Conservation (phyloP, 805 yeast species). For the Middelhovenomyces tepae region DNA sequence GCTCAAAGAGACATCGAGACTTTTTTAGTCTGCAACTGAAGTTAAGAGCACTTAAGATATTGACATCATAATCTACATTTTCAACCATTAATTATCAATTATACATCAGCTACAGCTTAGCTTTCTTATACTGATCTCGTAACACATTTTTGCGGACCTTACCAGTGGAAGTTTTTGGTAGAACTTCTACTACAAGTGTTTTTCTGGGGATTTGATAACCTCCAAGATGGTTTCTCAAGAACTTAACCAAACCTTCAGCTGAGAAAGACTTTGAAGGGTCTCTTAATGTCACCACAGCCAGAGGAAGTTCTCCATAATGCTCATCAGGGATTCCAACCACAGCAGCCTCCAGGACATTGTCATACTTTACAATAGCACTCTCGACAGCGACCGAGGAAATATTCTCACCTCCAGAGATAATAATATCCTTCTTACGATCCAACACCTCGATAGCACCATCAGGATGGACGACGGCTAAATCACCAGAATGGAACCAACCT, state of each 20-base stretch:
- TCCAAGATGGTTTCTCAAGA: conserved; percentile 22
- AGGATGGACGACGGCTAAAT: conserved; percentile 27
- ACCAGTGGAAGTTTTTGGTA: conserved; percentile 32
- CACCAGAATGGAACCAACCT: conserved; percentile 31
- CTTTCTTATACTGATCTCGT: conserved; percentile 15
- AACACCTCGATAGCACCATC: conserved; percentile 28
- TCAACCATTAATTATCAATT: neutral
- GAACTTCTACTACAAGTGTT: conserved; percentile 18
- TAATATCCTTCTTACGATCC: conserved; percentile 30
- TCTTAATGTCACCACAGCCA: conserved; percentile 23
- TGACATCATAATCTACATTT: neutral
- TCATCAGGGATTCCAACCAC: conserved; percentile 26
- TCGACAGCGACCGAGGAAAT: conserved; percentile 30
- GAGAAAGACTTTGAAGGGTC: neutral
- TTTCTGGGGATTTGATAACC: conserved; percentile 28
- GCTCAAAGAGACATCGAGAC: neutral
- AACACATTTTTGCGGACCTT: conserved; percentile 27
- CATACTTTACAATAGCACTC: conserved; percentile 20
- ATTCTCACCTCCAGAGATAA: conserved; percentile 31
- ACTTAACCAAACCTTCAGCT: conserved; percentile 15
- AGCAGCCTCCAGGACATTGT: conserved; percentile 25
- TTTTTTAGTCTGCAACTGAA: neutral
- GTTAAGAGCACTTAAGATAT: neutral
- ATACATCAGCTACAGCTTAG: neutral
- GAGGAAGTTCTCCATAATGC: conserved; percentile 28